Conservation (phyloP, 441 rosid genomes). For the Croton laevigatus region DNA sequence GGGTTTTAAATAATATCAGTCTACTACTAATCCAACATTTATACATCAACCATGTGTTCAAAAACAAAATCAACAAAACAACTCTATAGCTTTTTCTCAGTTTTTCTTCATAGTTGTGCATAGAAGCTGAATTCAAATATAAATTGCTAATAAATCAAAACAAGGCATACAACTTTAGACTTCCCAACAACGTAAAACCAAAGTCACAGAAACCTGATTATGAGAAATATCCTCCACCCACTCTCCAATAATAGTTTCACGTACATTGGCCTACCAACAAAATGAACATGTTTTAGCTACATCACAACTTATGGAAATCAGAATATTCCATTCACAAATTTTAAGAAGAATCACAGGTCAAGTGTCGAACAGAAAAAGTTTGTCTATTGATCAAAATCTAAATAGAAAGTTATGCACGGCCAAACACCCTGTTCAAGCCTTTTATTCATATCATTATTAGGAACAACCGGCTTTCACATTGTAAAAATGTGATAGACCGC, state of each 20-base stretch:
- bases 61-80: too few relatives aligned
- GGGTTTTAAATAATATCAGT: too few relatives aligned
- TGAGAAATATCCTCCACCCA: slow-evolving; percentile 99
- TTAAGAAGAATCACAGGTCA: slow-evolving; percentile 8
- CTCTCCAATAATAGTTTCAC: slow-evolving; percentile 88
- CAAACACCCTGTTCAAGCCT: background rate
- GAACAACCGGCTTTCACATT: background rate
- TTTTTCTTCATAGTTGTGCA: too few relatives aligned
- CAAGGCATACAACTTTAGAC: slow-evolving; percentile 15
- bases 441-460: background rate
- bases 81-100: too few relatives aligned
- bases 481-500: background rate
- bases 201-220: slow-evolving; percentile 67
- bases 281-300: slow-evolving; percentile 88
- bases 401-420: background rate
- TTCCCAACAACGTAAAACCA: slow-evolving; percentile 11
- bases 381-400: background rate
- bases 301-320: slow-evolving; percentile 54
- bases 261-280: slow-evolving; percentile 78
- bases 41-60: too few relatives aligned
- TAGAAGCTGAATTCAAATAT: too few relatives aligned
- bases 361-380: background rate
- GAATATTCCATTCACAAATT: slow-evolving; percentile 16
- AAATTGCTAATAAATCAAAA: too few relatives aligned
- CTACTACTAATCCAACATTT: too few relatives aligned